Evolutionary conservation across 192 early-diverging fungal genomes (phyloP), one percentile per base, ranked within the genome.

Genomic region (Borealophlyctis nickersoniae): DNA sequence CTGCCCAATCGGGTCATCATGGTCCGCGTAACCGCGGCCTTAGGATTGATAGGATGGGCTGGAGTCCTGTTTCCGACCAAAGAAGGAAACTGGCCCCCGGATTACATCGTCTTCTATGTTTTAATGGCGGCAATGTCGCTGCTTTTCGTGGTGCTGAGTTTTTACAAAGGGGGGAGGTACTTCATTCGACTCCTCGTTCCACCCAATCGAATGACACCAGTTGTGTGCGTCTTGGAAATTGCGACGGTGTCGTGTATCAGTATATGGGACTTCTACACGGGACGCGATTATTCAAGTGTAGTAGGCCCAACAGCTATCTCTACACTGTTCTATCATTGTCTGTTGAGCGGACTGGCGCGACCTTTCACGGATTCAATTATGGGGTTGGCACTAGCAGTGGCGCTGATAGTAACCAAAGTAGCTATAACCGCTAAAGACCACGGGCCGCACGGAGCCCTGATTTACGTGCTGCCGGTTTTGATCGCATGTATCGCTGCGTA

Each of bases 1-100:
- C 62, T 70, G 4, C 67, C 72, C 2, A 74, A 74, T 28, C 66
- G 72, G 5, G 34, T 74, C 24, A n/a, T 74, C 22, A 26, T 31
- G 24, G 16, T 58, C 28, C 24, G 57, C 24, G 31, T 35, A 13
- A 26, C 52, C 7, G 23, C 7, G n/a, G n/a, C n/a, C n/a, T n/a
- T n/a, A n/a, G n/a, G n/a, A n/a, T n/a, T n/a, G n/a, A n/a, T n/a
- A n/a, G n/a, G n/a, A n/a, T n/a, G n/a, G n/a, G n/a, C n/a, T n/a
- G n/a, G n/a, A n/a, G n/a, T n/a, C n/a, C n/a, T n/a, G n/a, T n/a
- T n/a, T n/a, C n/a, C n/a, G n/a, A n/a, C n/a, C n/a, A n/a, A n/a
- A n/a, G n/a, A n/a, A n/a, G n/a, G n/a, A n/a, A n/a, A n/a, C n/a
- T n/a, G n/a, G n/a, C n/a, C n/a, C n/a, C n/a, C n/a, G n/a, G n/a